phyloP scores from a whole-genome alignment of 2,329 filamentous ascomycete species.

The Claviceps maximensis region DNA sequence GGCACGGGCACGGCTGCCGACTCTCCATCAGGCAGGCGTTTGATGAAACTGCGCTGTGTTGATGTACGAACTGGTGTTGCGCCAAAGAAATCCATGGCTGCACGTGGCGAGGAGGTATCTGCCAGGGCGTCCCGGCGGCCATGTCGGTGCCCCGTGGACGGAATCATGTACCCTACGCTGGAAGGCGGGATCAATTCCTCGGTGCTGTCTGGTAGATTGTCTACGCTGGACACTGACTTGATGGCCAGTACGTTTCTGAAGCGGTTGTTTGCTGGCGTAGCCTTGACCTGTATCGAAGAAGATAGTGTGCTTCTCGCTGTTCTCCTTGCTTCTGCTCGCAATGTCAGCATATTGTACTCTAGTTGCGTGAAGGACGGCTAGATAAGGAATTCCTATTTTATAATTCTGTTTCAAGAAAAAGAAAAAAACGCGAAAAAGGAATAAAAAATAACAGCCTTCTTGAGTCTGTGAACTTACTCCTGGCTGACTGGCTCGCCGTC shows the following conservation, averaged over 20 bases:
- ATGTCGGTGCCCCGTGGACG: constrained; percentile 26
- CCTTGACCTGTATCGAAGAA: constrained; percentile 37
- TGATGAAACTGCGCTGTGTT: constrained; percentile 16
- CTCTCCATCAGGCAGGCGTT: constrained; percentile 13
- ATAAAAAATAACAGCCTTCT: background rate
- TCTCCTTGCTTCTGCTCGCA: constrained; percentile 36
- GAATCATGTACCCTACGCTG: constrained; percentile 25
- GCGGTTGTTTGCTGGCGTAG: constrained; percentile 41
- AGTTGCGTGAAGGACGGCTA: background rate
- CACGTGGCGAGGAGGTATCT: constrained; percentile 15
- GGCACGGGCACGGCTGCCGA: constrained; percentile 3
- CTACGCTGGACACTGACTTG: constrained; percentile 13
- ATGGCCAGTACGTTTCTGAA: constrained; percentile 36
- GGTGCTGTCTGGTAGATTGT: constrained; percentile 11
- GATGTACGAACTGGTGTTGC: constrained; percentile 18
- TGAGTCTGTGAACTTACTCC: constrained; percentile 33
- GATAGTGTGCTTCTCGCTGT: constrained; percentile 25
- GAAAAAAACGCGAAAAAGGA: background rate
- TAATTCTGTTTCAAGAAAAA: background rate
- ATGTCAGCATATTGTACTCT: constrained; percentile 16
- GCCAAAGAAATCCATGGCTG: constrained; percentile 16
- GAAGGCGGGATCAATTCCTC: constrained; percentile 24
- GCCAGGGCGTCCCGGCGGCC: constrained; percentile 19
- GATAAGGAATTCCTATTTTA: background rate
- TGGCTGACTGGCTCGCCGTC: constrained; percentile 28